Evolutionary conservation across 2,329 filamentous ascomycete genomes (phyloP).

Genomic region (Fonsecaea nubica): DNA sequence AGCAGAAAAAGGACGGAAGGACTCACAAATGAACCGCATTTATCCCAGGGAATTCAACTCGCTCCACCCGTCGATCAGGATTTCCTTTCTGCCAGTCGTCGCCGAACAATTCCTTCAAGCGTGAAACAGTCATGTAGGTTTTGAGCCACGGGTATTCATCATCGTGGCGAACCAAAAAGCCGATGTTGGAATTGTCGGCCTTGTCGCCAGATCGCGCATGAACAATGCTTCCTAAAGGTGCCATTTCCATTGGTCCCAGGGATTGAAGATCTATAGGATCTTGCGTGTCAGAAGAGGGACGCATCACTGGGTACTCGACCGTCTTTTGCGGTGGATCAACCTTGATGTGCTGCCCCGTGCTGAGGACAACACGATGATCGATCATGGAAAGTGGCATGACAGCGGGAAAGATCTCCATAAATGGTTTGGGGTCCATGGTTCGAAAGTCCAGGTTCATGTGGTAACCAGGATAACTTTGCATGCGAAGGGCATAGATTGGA

Average conservation of each 20-base stretch:
- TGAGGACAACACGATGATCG: slow-evolving; percentile 30
- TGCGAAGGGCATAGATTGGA: slow-evolving; percentile 38
- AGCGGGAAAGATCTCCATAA: slow-evolving; percentile 54
- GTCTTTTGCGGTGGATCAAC: slow-evolving; percentile 5
- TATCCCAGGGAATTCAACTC: slow-evolving; percentile 23
- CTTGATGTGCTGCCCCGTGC: not conserved
- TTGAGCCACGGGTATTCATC: slow-evolving; percentile 46
- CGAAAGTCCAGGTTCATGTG: slow-evolving; percentile 55
- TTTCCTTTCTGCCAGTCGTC: slow-evolving; percentile 15
- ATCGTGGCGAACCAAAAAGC: slow-evolving; percentile 44
- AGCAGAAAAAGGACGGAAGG: not conserved
- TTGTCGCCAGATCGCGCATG: slow-evolving; percentile 53
- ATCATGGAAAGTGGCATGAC: slow-evolving; percentile 40
- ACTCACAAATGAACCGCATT: slow-evolving; percentile 29
- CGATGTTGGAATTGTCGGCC: slow-evolving; percentile 50
- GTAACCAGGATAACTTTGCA: slow-evolving; percentile 54
- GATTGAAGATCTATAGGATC: slow-evolving; percentile 27
- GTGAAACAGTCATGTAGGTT: slow-evolving; percentile 48
- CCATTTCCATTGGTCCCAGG: slow-evolving; percentile 41
- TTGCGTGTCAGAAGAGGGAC: slow-evolving; percentile 20
- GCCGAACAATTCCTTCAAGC: slow-evolving; percentile 44
- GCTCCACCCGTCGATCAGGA: slow-evolving; percentile 14
- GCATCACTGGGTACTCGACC: slow-evolving; percentile 8
- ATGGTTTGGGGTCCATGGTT: slow-evolving; percentile 52
- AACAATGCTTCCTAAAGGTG: slow-evolving; percentile 52